phyloP scores from a whole-genome alignment of 345 rosid species.

The Bruguiera gymnorhiza region DNA sequence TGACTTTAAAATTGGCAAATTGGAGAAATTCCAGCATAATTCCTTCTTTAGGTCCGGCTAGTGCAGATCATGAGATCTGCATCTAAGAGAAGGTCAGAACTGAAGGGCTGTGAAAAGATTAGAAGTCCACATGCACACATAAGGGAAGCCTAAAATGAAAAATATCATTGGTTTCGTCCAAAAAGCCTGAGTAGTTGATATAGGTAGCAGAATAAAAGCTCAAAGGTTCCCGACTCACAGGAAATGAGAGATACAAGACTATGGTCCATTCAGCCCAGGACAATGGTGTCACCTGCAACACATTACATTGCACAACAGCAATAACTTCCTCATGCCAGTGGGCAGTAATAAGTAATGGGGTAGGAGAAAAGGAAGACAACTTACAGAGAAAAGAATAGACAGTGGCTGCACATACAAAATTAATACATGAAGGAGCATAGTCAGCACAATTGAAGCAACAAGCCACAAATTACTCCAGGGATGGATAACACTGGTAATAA shows the following conservation, averaged over 20 bases:
- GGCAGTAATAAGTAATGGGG: constrained; percentile 6
- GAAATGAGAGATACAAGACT: constrained; percentile 89
- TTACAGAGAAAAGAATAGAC: constrained; percentile 92
- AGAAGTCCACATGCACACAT: neutral
- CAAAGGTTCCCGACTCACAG: constrained; percentile 49
- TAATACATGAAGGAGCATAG: constrained; percentile 84
- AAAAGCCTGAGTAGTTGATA: neutral
- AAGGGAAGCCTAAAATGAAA: neutral
- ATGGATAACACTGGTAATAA: constrained; percentile 68
- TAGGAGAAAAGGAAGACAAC: constrained; percentile 24
- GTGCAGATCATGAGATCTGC: neutral
- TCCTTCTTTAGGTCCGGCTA: too few relatives aligned
- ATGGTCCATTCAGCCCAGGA: constrained; percentile 92
- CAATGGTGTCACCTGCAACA: constrained; percentile 77
- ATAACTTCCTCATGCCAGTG: constrained; percentile 7
- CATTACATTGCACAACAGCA: constrained; percentile 26
- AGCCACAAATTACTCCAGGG: constrained; percentile 99
- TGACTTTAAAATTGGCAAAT: too few relatives aligned
- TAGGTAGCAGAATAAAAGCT: neutral
- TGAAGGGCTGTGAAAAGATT: neutral
- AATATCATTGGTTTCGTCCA: neutral
- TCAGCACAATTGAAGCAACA: constrained; percentile 81
- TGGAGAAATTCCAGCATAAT: too few relatives aligned
- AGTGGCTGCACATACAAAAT: constrained; percentile 80
- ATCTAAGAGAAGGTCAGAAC: neutral